Evolutionary conservation across 164 flowering plant genomes (phyloP), one percentile per base, ranked within the genome.

Genomic region (Nelumbo lutea): DNA sequence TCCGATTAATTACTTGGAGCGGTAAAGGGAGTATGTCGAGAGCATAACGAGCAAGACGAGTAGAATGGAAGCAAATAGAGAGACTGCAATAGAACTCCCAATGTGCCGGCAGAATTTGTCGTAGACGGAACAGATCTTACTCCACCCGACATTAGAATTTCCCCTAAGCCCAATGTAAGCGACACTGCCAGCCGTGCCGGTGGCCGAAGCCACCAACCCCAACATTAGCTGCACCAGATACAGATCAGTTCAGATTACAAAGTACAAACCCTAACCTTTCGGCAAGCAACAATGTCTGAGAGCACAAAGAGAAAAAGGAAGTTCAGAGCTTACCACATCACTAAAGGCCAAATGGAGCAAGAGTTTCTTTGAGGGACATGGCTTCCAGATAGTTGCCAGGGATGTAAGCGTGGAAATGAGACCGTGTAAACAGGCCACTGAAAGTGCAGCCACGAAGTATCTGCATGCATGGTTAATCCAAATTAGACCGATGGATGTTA

Each of bases 401-500:
- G 90, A 83, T 0, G 73, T 75, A 9, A 88, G 59, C 14, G 72
- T 27, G 0, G 94, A 66, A 62, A 84, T 40, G 46, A 87, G 52
- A 62, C 88, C 77, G 79, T 88, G 84, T 0, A 85, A 66, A 51
- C 85, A 68, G 10, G 85, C 81, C 1, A 80, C 81, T 0, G 87
- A 77, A 9, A 86, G 64, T 46, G 92, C 96, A 2, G 67, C 88
- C 14, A 87, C 81, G 43, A 90, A 83, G 76, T 86, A 90, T 85
- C 96, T 92, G 86, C 83, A 77, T 3, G 52, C 61, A 2, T 9
- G 46, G 55, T 47, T 41, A 53, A 10, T 46, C 4, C 48, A 67
- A 42, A 61, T 48, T 13, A 27, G 15, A 38, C 15, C 9, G 0
- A 27, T 39, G 40, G 42, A 10, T 40, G n/a, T 44, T 27, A 27